Base-by-base conservation (phyloP, 2,329 filamentous ascomycete species). In the Aspergillus melleus region DNA sequence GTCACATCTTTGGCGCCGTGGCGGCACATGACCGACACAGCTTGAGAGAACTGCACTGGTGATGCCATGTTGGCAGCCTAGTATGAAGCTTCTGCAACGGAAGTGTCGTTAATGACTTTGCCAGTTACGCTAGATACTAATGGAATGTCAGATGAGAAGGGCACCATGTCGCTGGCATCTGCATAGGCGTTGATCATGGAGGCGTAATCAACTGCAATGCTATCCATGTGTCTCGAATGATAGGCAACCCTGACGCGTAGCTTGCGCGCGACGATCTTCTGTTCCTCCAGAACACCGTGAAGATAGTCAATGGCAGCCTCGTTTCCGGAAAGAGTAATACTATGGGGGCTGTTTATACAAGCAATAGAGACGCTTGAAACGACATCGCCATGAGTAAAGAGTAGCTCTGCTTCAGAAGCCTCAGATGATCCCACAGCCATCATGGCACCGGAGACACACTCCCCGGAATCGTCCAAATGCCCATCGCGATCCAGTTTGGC, bases 41-140 rank as follows among this genome's bases (percentile, higher is more conserved):
- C 70, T 4, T 59, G 58, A 2, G 62, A 62, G 52, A 75, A 75
- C 0, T 55, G 64, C 4, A 75, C 73, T 1, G 72, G 71, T 1
- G 69, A 73, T 1, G 71, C 61, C 65, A 75, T 65, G 26, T 75
- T 75, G 3, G 68, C 61, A 3, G 70, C 65, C 73, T 73, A 75
- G 51, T 75, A 73, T 32, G 30, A 32, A 10, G 30, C 30, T 14
- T 32, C 12, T 10, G 24, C 24, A 26, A 26, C 24, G 24, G 24
- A 26, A 26, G 24, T 8, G 24, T 26, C 24, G 24, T 8, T 26
- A 26, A 26, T 26, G 24, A 26, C 24, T 9, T 20, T 52, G 47
- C 6, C 70, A 54, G 52, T 54, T 6, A 3, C 66, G 11, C 30
- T 20, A 11, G 30, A 14, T 32, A 14, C 30, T 2, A 10, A 11